Percentiles rank a stretch among this genome's conserved stretches.
These are phyloP conservation scores for Exophiala oligosperma DNA, from an alignment of 2,329 filamentous ascomycete genomes.

Conservation along the genomic window DNA sequence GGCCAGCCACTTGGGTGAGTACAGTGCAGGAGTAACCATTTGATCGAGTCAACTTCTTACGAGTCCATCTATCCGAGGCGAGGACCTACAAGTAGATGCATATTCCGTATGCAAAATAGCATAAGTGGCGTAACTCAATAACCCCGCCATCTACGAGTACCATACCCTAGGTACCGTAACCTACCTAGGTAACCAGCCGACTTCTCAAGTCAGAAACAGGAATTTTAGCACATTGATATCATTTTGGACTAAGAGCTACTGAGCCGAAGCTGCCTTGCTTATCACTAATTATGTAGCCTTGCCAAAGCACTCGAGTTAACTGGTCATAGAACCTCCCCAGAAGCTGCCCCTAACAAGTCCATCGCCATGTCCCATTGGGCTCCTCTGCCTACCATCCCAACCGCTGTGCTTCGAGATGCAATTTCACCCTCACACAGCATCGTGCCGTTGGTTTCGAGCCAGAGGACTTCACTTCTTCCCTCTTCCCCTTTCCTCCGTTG, in stretches of 20 bases:
- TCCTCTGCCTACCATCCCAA: background rate
- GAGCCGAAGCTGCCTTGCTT: conserved; percentile 11
- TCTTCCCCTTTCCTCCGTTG: conserved; percentile 4
- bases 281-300: conserved; percentile 23
- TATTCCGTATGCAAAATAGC: background rate
- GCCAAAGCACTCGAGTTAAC: conserved; percentile 21
- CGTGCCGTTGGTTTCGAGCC: background rate
- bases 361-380: conserved; percentile 15
- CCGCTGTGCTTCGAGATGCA: background rate
- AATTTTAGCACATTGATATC: conserved; percentile 27
- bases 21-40: no score
- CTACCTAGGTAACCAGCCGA: background rate
- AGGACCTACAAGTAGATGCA: no score
- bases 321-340: conserved; percentile 26
- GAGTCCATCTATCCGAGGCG: no score
- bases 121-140: background rate
- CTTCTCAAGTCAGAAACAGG: background rate
- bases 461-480: conserved; percentile 7
- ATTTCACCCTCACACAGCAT: background rate
- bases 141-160: background rate
- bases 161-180: background rate
- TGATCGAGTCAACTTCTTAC: no score
- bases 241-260: conserved; percentile 20
- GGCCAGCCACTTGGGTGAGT: no score
- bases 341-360: conserved; percentile 31